phyloP scores from a whole-genome alignment of 768 basidiomycete species.

The Crepidotus variabilis region DNA sequence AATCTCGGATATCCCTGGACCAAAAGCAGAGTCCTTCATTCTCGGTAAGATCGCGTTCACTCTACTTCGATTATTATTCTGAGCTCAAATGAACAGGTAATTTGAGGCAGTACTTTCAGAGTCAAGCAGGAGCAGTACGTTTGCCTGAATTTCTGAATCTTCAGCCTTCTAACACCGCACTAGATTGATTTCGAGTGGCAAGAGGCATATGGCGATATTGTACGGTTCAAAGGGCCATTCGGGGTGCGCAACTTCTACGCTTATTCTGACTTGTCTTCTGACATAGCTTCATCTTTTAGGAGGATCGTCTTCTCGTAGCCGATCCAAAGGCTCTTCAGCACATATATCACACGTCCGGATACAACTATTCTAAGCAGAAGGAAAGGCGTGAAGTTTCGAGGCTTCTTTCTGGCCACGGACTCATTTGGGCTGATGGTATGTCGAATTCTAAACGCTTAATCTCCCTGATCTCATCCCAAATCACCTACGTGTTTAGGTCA shows the following conservation, averaged over 20 bases:
- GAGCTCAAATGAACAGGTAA: constrained; percentile 14
- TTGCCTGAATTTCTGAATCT: constrained; percentile 5
- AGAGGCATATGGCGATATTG: constrained; percentile 36
- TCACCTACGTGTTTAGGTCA: too few species aligned
- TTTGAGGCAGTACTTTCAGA: constrained; percentile 25
- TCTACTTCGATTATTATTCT: not conserved
- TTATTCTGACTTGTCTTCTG: not conserved
- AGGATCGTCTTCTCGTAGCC: constrained; percentile 39
- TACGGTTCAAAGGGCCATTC: constrained; percentile 33
- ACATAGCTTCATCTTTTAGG: constrained; percentile 21
- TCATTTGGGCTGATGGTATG: constrained; percentile 39
- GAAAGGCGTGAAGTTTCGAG: constrained; percentile 34
- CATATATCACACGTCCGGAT: constrained; percentile 39
- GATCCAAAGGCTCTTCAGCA: constrained; percentile 48
- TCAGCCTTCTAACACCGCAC: constrained; percentile 6
- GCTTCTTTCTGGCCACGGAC: constrained; percentile 29
- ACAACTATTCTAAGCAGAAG: constrained; percentile 37
- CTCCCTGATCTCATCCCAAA: too few species aligned
- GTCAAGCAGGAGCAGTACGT: constrained; percentile 30
- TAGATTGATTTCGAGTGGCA: constrained; percentile 44
- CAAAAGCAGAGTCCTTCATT: constrained; percentile 32
- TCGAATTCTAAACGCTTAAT: not conserved
- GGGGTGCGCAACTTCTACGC: constrained; percentile 23
- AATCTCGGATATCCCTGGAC: constrained; percentile 31
- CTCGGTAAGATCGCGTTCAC: constrained; percentile 26